These are phyloP conservation scores for Boletellus emodensis DNA, from an alignment of 768 basidiomycete genomes.

Conservation along the genomic window DNA sequence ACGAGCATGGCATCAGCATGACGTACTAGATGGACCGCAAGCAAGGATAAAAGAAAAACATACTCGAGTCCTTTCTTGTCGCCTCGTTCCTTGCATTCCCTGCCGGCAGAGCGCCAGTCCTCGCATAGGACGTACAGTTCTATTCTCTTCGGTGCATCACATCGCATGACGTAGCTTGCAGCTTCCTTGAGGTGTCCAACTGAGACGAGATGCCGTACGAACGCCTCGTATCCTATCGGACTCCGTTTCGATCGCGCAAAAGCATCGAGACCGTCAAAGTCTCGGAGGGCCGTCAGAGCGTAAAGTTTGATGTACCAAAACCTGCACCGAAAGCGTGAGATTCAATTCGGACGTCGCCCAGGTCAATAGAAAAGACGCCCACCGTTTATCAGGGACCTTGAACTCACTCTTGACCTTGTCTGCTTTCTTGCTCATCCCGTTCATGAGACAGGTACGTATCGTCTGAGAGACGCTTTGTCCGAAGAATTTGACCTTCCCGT, in stretches of 20 bases:
- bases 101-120: constrained; percentile 86
- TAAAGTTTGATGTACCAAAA: constrained; percentile 94
- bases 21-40: neutral
- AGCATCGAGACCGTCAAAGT: constrained; percentile 82
- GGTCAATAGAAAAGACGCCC: constrained; percentile 11
- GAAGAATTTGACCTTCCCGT: constrained; percentile 75
- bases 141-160: constrained; percentile 76
- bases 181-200: constrained; percentile 78
- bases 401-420: constrained; percentile 88
- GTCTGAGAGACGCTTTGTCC: constrained; percentile 87
- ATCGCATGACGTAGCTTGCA: constrained; percentile 69
- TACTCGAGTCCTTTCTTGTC: constrained; percentile 85
- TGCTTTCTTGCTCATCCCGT: constrained; percentile 80
- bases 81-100: constrained; percentile 84
- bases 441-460: constrained; percentile 69
- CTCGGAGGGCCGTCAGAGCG: constrained; percentile 69
- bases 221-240: constrained; percentile 94
- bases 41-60: constrained; percentile 30
- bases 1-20: constrained; percentile 1
- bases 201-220: constrained; percentile 74
- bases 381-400: constrained; percentile 95
- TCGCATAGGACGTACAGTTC: constrained; percentile 89
- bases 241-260: constrained; percentile 87
- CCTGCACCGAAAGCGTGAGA: constrained; percentile 36
- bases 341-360: neutral